A percentile compares a stretch with the other conserved stretches of the same genome.
phyloP scores from a whole-genome alignment of 108 stramenopile genomes.

The Nitzschia putrida region DNA sequence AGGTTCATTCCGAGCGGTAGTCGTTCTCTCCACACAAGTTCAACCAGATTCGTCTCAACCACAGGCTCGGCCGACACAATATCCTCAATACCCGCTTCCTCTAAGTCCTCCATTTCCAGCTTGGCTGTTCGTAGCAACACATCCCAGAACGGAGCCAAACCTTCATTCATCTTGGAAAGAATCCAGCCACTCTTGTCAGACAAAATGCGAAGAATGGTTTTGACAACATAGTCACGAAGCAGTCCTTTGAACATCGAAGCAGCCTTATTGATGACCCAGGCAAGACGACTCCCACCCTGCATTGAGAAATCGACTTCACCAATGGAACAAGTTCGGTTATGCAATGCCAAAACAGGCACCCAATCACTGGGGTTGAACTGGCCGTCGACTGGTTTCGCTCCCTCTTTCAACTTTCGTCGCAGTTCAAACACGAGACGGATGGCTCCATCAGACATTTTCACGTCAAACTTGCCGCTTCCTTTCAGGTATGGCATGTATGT shows the following conservation, averaged over 20 bases:
- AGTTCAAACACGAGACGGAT: slow-evolving; percentile 87
- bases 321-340: slow-evolving; percentile 77
- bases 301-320: slow-evolving; percentile 70
- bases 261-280: slow-evolving; percentile 86
- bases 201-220: slow-evolving; percentile 62
- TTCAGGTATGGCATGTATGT: slow-evolving; percentile 91
- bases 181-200: slow-evolving; percentile 79
- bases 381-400: slow-evolving; percentile 25
- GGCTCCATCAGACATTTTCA: slow-evolving; percentile 70
- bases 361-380: slow-evolving; percentile 36
- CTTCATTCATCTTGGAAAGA: slow-evolving; percentile 69
- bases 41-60: slow-evolving; percentile 50
- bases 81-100: slow-evolving; percentile 52
- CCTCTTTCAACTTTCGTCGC: slow-evolving; percentile 48
- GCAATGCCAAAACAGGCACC: slow-evolving; percentile 87
- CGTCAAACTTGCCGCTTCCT: slow-evolving; percentile 77
- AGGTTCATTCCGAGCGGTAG: slow-evolving; percentile 88
- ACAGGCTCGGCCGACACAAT: slow-evolving; percentile 59
- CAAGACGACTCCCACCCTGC: slow-evolving; percentile 76
- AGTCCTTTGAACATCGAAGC: slow-evolving; percentile 74
- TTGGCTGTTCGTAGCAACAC: slow-evolving; percentile 75
- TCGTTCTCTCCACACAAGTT: slow-evolving; percentile 84
- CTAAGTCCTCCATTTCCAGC: slow-evolving; percentile 58
- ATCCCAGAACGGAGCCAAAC: slow-evolving; percentile 77
- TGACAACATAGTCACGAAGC: slow-evolving; percentile 79